Evolutionary conservation across 2,329 filamentous ascomycete genomes (phyloP).

Genomic region (Aspergillus vadensis): DNA sequence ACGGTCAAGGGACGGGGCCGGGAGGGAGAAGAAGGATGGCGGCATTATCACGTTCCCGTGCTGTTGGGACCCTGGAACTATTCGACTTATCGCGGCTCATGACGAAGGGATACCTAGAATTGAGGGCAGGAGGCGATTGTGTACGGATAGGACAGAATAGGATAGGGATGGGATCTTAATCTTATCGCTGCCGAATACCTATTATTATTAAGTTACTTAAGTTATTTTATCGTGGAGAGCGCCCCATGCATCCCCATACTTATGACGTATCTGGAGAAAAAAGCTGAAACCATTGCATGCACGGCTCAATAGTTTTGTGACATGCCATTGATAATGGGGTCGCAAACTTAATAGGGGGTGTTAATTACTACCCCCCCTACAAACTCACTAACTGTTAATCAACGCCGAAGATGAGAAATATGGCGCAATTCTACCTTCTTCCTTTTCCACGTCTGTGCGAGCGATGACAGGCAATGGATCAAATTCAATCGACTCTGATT

Average conservation of each 20-base stretch:
- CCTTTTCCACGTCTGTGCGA: too few relatives aligned
- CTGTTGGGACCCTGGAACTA: slow-evolving; percentile 54
- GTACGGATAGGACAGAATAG: neutral
- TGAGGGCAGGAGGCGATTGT: neutral
- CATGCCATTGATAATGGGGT: neutral
- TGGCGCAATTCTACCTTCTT: neutral
- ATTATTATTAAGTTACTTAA: neutral
- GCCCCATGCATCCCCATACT: neutral
- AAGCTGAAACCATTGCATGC: neutral
- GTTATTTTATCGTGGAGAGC: neutral
- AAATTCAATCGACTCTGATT: neutral
- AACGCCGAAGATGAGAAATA: neutral
- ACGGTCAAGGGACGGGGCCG: slow-evolving; percentile 47
- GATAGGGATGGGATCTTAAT: neutral
- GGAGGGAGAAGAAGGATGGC: slow-evolving; percentile 46
- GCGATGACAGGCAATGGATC: neutral
- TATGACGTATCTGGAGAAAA: slow-evolving; percentile 11
- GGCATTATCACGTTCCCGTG: slow-evolving; percentile 56
- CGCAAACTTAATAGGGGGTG: neutral
- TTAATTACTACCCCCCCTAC: neutral
- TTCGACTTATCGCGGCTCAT: slow-evolving; percentile 54
- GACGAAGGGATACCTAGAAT: slow-evolving; percentile 3
- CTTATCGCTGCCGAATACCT: neutral
- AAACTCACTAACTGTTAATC: neutral
- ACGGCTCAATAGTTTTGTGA: neutral